A percentile compares a stretch with the other conserved stretches of the same genome.
Conservation (phyloP, 495 filamentous ascomycete genomes). For the Aspergillus panamensis region DNA sequence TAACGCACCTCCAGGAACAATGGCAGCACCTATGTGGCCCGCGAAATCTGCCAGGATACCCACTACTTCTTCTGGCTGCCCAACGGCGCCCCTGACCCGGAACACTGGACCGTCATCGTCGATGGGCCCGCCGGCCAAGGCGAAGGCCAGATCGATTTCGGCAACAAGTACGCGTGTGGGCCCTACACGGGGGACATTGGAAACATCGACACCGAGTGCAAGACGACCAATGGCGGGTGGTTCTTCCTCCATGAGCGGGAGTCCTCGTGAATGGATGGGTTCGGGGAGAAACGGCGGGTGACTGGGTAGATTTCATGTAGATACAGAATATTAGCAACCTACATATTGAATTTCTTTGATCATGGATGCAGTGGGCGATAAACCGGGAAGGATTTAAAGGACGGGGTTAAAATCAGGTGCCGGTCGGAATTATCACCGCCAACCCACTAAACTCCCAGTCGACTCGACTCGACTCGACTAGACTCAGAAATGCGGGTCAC, state of each 20-base stretch:
- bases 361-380: too few relatives aligned
- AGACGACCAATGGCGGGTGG: conserved; percentile 5
- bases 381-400: too few relatives aligned
- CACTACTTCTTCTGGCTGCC: conserved; percentile 10
- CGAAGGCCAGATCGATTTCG: background rate
- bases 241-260: conserved; percentile 6
- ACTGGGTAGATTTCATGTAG: too few relatives aligned
- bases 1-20: background rate
- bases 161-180: conserved; percentile 5
- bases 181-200: background rate
- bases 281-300: too few relatives aligned
- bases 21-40: conserved; percentile 5
- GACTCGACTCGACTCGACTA: too few relatives aligned
- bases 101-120: conserved; percentile 6
- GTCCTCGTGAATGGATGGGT: background rate
- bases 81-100: background rate
- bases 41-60: conserved; percentile 5
- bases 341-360: too few relatives aligned
- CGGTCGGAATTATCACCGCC: too few relatives aligned
- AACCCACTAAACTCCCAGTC: too few relatives aligned
- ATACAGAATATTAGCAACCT: too few relatives aligned
- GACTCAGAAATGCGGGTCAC: too few relatives aligned
- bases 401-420: too few relatives aligned
- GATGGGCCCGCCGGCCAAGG: conserved; percentile 1
- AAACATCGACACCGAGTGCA: conserved; percentile 8